Base-by-base conservation (phyloP, 371 early-diverging fungal genomes). In the Mortierella sp. region DNA sequence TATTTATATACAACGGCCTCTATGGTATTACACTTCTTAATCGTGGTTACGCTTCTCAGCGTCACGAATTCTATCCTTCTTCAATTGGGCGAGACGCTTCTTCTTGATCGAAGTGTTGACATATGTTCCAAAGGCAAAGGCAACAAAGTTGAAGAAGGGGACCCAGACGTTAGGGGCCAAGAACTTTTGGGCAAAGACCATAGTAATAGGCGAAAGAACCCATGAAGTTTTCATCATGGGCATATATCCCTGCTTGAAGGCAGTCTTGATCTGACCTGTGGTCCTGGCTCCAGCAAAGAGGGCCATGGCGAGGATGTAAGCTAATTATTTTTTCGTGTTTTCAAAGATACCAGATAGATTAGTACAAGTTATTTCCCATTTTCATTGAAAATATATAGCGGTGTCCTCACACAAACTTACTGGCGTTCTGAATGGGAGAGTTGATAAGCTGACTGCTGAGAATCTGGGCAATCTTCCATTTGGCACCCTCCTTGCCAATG, bases 61-160 rank as follows among this genome's bases (percentile, higher is more conserved):
- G 24, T 77, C 77, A 32, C 68, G 72, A 84, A 87, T 81, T 66
- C 70, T 72, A 22, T 73, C 84, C 63, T 75, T 72, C 71, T 86
- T 80, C 59, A 85, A 75, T 66, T 86, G 85, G 30, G 86, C 84
- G 45, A 89, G 78, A 69, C 87, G 88, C 65, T 78, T 85, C 69
- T 85, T 87, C 89, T 95, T 96, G 77, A 93, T 88, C 84, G 87
- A 85, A 60, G 92, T 92, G 84, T 95, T 95, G 78, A 93, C 89
- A 71, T 94, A 94, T n/a, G 93, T 92, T 71, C 95, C 94, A 75
- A 95, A 94, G 54, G 87, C 88, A 78, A 95, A 96, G 26, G 92
- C 93, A 40, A 95, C 86, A 20, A 93, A 51, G 85, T 96, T 95
- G 88, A 96, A 96, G 89, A 95, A 96, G 24, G 97, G 96, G n/a